Evolutionary conservation across 306 rosid genomes (phyloP), one percentile per base, ranked within the genome.

Genomic region (Albizia julibrissin): DNA sequence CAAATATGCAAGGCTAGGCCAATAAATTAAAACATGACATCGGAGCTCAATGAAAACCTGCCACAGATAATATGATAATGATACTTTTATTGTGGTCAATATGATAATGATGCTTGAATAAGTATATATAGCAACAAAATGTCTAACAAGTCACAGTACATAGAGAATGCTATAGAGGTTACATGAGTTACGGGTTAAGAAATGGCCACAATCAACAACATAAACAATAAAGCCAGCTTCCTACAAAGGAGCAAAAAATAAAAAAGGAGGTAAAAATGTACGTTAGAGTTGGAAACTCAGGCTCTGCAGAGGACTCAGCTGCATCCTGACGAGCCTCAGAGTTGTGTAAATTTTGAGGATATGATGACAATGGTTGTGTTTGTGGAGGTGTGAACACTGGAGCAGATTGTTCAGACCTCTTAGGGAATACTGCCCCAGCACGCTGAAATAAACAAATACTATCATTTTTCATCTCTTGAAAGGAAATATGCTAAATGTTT

Each of bases 391-490:
- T 95, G 76, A 93, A 91, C 31, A 95, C 97, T 47, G 98, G 97
- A 22, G 96, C 98, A 80, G 98, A 81, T 46, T 83, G 87, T 81
- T 89, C 99, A 61, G 96, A 85, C 80, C 97, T 92, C 79, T 85
- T 97, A 78, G 99, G 99, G 80, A 95, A 95, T 77, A 93, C 99
- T 71, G 98, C 97, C 76, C 99, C 99, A 56, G 91, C 90, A 85
- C 97, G 99, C 99, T 95, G 90, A 87, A 83, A 83, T 29, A 80
- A 86, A 79, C 78, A 72, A 65, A 86, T 58, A 54, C 47, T 56
- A 79, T 44, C 26, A 46, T 15, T 44, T 43, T 71, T 72, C 76
- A 72, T 46, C 61, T 12, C 44, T 61, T 22, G 29, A 34, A 62
- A 56, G 34, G 79, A 43, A 79, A 75, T 62, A 74, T 75, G 77